Conservation (phyloP, 2,329 filamentous ascomycete species). For the Cercospora sp. region DNA sequence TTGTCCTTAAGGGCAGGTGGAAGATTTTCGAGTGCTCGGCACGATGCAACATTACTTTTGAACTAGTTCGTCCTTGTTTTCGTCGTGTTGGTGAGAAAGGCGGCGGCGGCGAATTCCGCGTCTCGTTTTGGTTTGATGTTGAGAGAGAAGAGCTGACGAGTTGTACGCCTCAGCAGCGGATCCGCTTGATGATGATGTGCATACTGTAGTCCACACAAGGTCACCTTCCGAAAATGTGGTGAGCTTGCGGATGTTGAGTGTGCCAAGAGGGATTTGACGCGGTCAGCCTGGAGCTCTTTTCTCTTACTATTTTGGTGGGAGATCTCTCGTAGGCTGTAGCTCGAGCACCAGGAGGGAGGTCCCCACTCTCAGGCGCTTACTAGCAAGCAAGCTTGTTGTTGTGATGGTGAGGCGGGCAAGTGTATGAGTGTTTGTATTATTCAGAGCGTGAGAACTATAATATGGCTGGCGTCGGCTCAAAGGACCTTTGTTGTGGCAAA, state of each 20-base stretch:
- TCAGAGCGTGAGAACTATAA: not conserved
- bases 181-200: not conserved
- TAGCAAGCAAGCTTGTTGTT: not conserved
- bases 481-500: not conserved
- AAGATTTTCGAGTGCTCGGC: not conserved
- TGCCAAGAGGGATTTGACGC: not conserved
- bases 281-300: not conserved
- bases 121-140: not conserved
- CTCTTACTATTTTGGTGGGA: not conserved
- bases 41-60: not conserved
- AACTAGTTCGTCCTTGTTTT: too few relatives aligned
- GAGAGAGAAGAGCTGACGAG: not conserved
- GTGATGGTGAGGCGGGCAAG: not conserved
- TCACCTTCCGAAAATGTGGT: not conserved
- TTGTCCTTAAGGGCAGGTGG: not conserved
- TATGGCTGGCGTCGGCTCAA: not conserved
- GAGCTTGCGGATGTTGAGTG: not conserved
- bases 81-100: too few relatives aligned
- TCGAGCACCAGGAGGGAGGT: not conserved
- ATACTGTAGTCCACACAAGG: not conserved
- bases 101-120: not conserved
- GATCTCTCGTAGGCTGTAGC: not conserved
- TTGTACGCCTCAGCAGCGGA: not conserved
- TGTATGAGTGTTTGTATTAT: not conserved
- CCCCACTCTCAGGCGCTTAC: not conserved